phyloP scores from a whole-genome alignment of 1,284 basidiomycete species.

The Apiotrichum mycotoxinovorans region DNA sequence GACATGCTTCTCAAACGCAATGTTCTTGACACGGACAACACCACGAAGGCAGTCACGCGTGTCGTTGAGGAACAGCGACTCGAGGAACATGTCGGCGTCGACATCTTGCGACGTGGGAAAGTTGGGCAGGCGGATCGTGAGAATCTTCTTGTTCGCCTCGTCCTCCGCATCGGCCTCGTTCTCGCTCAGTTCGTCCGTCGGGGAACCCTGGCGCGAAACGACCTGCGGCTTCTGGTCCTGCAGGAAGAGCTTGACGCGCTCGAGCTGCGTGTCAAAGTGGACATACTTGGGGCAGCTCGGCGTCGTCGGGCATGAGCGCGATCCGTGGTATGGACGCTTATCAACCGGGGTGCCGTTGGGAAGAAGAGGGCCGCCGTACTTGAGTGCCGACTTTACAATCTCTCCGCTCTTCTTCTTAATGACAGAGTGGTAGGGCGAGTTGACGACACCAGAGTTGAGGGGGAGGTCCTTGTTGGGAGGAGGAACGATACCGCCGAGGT shows the following conservation, averaged over 20 bases:
- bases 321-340: constrained; percentile 61
- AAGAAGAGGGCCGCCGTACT: constrained; percentile 58
- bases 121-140: constrained; percentile 55
- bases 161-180: constrained; percentile 66
- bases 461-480: constrained; percentile 13
- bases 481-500: constrained; percentile 42
- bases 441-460: constrained; percentile 19
- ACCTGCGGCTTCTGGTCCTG: constrained; percentile 90
- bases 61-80: constrained; percentile 59
- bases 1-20: constrained; percentile 83
- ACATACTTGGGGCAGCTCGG: constrained; percentile 74
- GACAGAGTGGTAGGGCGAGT: constrained; percentile 34
- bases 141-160: constrained; percentile 41
- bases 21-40: constrained; percentile 72
- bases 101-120: constrained; percentile 52
- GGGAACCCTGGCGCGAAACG: constrained; percentile 85
- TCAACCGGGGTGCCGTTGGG: constrained; percentile 45
- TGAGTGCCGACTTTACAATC: constrained; percentile 85
- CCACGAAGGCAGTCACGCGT: constrained; percentile 64
- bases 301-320: constrained; percentile 64
- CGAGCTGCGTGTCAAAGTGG: constrained; percentile 86
- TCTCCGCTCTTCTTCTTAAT: constrained; percentile 89
- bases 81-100: constrained; percentile 55
- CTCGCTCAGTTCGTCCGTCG: constrained; percentile 73
- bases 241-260: constrained; percentile 83